Evolutionary conservation across 1,284 basidiomycete species (phyloP).

Genomic region (Puccinia coronata): DNA sequence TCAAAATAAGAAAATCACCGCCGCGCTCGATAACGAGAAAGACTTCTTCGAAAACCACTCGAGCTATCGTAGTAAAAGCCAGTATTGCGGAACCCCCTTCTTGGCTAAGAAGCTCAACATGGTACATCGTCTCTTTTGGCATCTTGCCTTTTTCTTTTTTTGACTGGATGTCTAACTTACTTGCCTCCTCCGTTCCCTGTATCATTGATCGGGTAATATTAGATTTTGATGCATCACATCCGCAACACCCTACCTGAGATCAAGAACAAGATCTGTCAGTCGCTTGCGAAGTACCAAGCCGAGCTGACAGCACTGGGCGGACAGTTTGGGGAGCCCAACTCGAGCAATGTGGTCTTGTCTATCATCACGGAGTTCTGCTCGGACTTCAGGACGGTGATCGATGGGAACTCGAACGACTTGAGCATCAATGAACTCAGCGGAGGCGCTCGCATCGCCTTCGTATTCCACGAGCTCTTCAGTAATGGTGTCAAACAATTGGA

Average conservation of each 20-base stretch:
- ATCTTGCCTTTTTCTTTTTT: slow-evolving; percentile 12
- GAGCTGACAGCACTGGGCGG: slow-evolving; percentile 87
- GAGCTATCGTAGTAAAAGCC: slow-evolving; percentile 87
- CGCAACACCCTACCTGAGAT: slow-evolving; percentile 94
- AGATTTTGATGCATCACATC: slow-evolving; percentile 98
- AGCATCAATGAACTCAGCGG: slow-evolving; percentile 92
- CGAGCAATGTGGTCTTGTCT: slow-evolving; percentile 81
- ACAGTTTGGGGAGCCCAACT: slow-evolving; percentile 77
- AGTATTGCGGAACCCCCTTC: slow-evolving; percentile 97
- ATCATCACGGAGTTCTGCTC: slow-evolving; percentile 97
- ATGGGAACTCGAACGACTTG: slow-evolving; percentile 93
- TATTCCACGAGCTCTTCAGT: slow-evolving; percentile 97
- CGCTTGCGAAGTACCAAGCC: slow-evolving; percentile 79
- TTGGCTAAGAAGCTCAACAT: slow-evolving; percentile 94
- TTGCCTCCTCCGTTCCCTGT: slow-evolving; percentile 9
- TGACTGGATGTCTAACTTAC: background rate
- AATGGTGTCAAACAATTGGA: slow-evolving; percentile 93
- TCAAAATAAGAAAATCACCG: slow-evolving; percentile 74
- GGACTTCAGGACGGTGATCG: slow-evolving; percentile 93
- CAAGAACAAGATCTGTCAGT: slow-evolving; percentile 84
- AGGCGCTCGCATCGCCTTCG: slow-evolving; percentile 95
- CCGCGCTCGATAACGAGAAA: slow-evolving; percentile 83
- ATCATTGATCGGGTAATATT: slow-evolving; percentile 37
- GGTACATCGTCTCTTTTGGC: slow-evolving; percentile 62
- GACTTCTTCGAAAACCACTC: slow-evolving; percentile 90